Base-by-base conservation (phyloP, 768 basidiomycete genomes). In the Suillus variegatus region DNA sequence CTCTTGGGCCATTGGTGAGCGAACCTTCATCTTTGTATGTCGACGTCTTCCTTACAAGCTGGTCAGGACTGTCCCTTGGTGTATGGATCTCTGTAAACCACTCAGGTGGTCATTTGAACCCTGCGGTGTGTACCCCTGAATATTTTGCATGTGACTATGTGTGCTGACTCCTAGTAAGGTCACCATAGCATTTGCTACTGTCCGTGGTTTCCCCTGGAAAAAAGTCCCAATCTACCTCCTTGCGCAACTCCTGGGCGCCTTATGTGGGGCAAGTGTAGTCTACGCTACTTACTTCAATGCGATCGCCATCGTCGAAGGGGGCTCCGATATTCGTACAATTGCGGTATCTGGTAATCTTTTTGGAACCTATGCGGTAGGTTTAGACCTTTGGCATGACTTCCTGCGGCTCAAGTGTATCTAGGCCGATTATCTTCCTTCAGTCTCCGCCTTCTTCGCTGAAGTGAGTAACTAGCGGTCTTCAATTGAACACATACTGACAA, bases 131-230 rank as follows among this genome's bases (percentile, higher is more conserved):
- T 76, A 13, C 64, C 13, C 13, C 10, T 20, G 1, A 6, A 38
- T 16, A 38, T 35, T 14, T 60, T 54, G 25, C 14, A 18, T 18
- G 51, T 18, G n/a, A 13, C 18, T 38, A 13, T 38, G 22, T 32
- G 20, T 60, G 16, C 62, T 64, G 62, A 62, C 41, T 35, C 16
- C 10, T 16, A 13, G 20, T 9, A 47, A 86, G 85, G 80, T 91
- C 40, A 92, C 91, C 7, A 73, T 92, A 51, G 81, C 84, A 14
- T 74, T 90, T 51, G 88, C 87, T 10, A 77, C 83, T 0, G 90
- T 85, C 76, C 84, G 90, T 68, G 85, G 84, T 44, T 91, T 93
- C 75, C 89, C 90, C 0, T 88, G 88, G 87, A 82, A 80, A 68
- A 91, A 92, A 74, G 90, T 90, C 0, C 90, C 91, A 0, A 82